These are phyloP conservation scores for Aspergillus quadricinctus DNA, from an alignment of 2,329 filamentous ascomycete genomes.

Conservation along the genomic window DNA sequence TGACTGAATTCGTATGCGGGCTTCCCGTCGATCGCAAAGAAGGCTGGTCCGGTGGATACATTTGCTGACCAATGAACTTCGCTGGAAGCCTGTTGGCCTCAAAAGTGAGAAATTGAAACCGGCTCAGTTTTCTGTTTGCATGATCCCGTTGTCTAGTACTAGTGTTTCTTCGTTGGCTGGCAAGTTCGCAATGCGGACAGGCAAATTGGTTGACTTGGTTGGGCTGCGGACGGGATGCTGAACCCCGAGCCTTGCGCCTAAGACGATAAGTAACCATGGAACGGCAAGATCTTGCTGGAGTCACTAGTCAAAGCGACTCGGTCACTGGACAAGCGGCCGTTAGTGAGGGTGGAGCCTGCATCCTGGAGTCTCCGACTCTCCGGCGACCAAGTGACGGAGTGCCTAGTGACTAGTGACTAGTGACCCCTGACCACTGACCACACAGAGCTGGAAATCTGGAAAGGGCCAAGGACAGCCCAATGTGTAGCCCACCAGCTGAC, in stretches of 20 bases:
- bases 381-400: slow-evolving; percentile 6
- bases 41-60: slow-evolving; percentile 3
- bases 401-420: not conserved
- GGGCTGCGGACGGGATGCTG: slow-evolving; percentile 1
- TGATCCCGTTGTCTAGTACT: not conserved
- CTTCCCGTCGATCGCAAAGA: slow-evolving; percentile 19
- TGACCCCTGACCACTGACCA: not conserved
- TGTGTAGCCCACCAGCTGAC: slow-evolving; percentile 6
- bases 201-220: slow-evolving; percentile 1
- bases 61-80: not conserved
- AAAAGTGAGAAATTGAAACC: not conserved
- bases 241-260: slow-evolving; percentile 1
- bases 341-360: slow-evolving; percentile 10
- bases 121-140: not conserved
- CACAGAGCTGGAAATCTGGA: slow-evolving; percentile 5
- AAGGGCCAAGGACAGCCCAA: slow-evolving; percentile 8
- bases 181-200: slow-evolving; percentile 1
- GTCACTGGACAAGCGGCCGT: slow-evolving; percentile 7
- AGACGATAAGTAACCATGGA: not conserved
- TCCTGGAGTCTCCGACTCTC: slow-evolving; percentile 13
- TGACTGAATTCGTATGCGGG: slow-evolving; percentile 20
- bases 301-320: not conserved
- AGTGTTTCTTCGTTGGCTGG: not conserved
- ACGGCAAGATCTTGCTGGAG: slow-evolving; percentile 1
- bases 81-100: not conserved